Conservation (phyloP, 2,329 filamentous ascomycete genomes). For the Clathrospora elynae region DNA sequence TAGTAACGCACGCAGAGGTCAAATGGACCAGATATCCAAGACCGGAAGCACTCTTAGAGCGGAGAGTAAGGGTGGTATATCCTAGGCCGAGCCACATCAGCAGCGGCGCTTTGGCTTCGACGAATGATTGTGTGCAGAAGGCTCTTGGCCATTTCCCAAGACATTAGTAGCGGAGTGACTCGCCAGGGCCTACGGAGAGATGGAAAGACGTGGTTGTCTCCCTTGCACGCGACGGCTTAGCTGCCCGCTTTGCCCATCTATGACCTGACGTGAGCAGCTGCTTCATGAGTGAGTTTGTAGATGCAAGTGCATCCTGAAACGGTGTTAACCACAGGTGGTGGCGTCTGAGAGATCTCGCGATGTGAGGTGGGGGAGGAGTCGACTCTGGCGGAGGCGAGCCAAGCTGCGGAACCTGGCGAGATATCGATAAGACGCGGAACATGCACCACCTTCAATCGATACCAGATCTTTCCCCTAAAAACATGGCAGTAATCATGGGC, state of each 20-base stretch:
- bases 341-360: too few relatives aligned
- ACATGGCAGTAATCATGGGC: too few relatives aligned
- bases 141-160: slow-evolving; percentile 25
- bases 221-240: too few relatives aligned
- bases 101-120: slow-evolving; percentile 19
- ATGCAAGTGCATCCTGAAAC: too few relatives aligned
- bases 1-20: neutral
- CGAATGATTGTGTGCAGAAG: slow-evolving; percentile 14
- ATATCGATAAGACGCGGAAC: slow-evolving; percentile 7
- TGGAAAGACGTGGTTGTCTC: slow-evolving; percentile 1
- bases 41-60: neutral
- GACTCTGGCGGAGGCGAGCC: too few relatives aligned
- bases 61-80: slow-evolving; percentile 3
- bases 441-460: too few relatives aligned
- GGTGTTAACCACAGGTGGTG: too few relatives aligned
- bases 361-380: too few relatives aligned
- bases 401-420: slow-evolving; percentile 2
- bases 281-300: too few relatives aligned
- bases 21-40: neutral
- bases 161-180: slow-evolving; percentile 26
- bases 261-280: too few relatives aligned
- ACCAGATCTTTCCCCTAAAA: too few relatives aligned
- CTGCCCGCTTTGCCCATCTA: too few relatives aligned
- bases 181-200: slow-evolving; percentile 17
- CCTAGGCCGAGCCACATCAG: slow-evolving; percentile 10